Evolutionary conservation across 73 alveolate genomes (phyloP).

Genomic region (Symbiodinium pilosum): DNA sequence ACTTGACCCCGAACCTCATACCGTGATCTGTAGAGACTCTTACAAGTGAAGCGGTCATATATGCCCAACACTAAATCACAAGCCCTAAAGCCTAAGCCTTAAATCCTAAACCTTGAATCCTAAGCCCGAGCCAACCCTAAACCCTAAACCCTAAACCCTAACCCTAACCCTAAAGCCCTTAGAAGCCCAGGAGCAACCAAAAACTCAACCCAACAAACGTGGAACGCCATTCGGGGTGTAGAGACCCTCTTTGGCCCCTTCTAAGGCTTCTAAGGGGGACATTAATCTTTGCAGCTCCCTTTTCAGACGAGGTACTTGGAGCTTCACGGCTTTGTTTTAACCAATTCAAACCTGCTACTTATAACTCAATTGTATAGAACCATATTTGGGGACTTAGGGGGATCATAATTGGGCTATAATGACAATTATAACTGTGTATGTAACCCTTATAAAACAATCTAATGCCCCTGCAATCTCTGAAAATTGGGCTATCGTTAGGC

Average conservation of each 20-base stretch:
- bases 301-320: no score
- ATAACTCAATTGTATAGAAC: no score
- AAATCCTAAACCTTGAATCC: neutral
- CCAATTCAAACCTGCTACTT: no score
- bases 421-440: neutral
- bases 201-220: neutral
- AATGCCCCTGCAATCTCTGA: neutral
- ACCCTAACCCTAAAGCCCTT: neutral
- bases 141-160: conserved; percentile 10
- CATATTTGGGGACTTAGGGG: neutral
- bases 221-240: neutral
- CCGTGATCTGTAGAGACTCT: no score
- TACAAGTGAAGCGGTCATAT: neutral
- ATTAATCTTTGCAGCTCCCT: no score
- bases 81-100: neutral
- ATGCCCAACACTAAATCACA: neutral
- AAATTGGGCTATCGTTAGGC: neutral
- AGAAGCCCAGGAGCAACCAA: neutral
- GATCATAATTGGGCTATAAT: neutral
- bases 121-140: neutral
- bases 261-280: no score
- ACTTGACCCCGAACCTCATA: no score
- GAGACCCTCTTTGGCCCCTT: no score
- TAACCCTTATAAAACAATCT: neutral
- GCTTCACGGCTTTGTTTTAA: no score